Conservation (phyloP, 2,329 filamentous ascomycete genomes). For the Dactylellina drechsleri region DNA sequence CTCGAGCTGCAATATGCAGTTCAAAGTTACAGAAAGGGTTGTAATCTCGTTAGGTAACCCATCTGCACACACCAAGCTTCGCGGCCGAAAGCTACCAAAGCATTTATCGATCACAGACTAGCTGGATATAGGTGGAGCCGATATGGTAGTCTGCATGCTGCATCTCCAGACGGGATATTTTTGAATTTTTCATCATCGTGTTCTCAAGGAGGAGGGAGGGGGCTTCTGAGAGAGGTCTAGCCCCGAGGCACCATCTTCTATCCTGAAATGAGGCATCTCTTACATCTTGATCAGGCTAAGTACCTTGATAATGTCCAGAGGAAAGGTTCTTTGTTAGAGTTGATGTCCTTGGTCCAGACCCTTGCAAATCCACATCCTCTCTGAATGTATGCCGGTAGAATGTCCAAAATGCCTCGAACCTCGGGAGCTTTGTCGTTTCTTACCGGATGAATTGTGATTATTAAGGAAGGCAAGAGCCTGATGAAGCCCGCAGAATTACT, state of each 20-base stretch:
- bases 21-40: not conserved
- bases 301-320: not conserved
- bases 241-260: not conserved
- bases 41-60: constrained; percentile 6
- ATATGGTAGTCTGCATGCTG: constrained; percentile 2
- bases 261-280: no score
- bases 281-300: not conserved
- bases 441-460: constrained; percentile 1
- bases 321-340: not conserved
- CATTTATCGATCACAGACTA: not conserved
- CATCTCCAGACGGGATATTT: not conserved
- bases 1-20: not conserved
- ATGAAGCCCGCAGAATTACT: not conserved
- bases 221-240: not conserved
- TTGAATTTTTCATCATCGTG: no score
- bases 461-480: not conserved
- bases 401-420: not conserved
- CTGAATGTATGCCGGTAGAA: not conserved
- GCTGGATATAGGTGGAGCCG: constrained; percentile 1
- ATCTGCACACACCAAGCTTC: not conserved
- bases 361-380: not conserved
- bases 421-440: not conserved
- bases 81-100: not conserved
- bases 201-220: not conserved
- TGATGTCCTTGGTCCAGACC: constrained; percentile 1